Evolutionary conservation across 2,329 filamentous ascomycete genomes (phyloP), one percentile per base, ranked within the genome.

Genomic region (Talaromyces sp.): DNA sequence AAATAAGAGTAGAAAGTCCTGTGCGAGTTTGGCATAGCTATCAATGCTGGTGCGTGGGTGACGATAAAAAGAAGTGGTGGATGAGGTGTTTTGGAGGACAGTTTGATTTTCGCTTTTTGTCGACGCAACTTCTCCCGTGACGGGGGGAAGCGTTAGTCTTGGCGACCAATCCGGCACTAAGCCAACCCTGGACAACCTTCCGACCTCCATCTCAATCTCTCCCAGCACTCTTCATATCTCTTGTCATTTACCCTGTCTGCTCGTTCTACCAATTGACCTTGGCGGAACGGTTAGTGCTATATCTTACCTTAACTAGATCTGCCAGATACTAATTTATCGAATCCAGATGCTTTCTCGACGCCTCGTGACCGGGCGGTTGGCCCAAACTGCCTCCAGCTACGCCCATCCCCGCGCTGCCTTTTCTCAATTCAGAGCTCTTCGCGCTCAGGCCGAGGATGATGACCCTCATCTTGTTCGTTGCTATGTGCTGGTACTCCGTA

Each of bases 321-420:
- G 22, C 19, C 11, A 11, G 7, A 9, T 24, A 56, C 31, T 56
- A 24, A 56, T 22, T 7, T 4, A 14, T 22, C 31, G 7, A 19
- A 37, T 56, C 24, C 8, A 79, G 75, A 82, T 82, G 80, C 72
- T 82, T 72, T 77, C 79, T 69, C 76, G 78, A 73, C 78, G 77
- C 67, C 74, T 80, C 72, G 67, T 80, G 67, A 71, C 77, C 67
- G 76, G 77, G 72, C 77, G 78, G 69, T 76, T 80, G 71, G 74
- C 76, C 65, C 75, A 76, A 71, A 70, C 75, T 67, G 74, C 62
- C 31, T 43, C 48, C 19, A 77, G 78, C 69, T 70, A 71, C 67
- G 68, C 76, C 72, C 71, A 75, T 72, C 70, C 75, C 69, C 76
- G 76, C 72, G 78, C 79, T 67, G 72, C 72, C 33, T 81, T 81